Base-by-base conservation (phyloP, 768 basidiomycete species). In the Mrakia frigida region DNA sequence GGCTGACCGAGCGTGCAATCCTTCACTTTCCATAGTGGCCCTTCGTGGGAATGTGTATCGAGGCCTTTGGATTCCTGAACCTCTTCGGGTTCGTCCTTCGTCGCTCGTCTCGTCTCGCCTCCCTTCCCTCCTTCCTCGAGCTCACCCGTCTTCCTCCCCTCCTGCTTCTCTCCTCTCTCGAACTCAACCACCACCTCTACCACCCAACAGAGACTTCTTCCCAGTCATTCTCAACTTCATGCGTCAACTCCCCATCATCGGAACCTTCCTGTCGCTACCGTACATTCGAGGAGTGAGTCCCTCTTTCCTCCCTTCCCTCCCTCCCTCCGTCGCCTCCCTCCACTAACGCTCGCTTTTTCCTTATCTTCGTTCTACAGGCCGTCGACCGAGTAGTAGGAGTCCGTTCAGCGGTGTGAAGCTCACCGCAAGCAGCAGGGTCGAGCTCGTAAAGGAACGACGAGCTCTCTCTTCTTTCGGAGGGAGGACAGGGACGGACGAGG, bases 221-320 rank as follows among this genome's bases (percentile, higher is more conserved):
- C 97, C 97, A 9, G 97, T 98, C 77, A 91, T 99, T 74, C 86
- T 99, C 70, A 94, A 93, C n/a, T 98, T 98, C 87, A 85, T 98
- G 79, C 88, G 95, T 74, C 96, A 98, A 85, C 83, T 98, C 65
- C 96, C 97, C 6, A 89, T 97, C 79, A 87, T 99, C 75, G 96
- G 97, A 37, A 92, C 89, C 0, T 83, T 92, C 78, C 84, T 99
- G 68, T 91, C 91, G 6, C 82, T 98, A 79, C 95, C 97, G 0
- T 95, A 92, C 82, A 89, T 98, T 81, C 86, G 92, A 81, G 87
- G 87, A 74, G 96, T 97, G 76, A 79, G 84, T 28, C 18, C 25
- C 16, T 16, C 50, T 5, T 59, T n/a, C 35, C 14, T 59, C 35
- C 18, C 59, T 25, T 31, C 10, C 41, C 31, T 50, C 25, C n/a